A percentile compares a stretch with the other conserved stretches of the same genome.
Evolutionary conservation across 768 basidiomycete species (phyloP).

Genomic region (Kwoniella pini): DNA sequence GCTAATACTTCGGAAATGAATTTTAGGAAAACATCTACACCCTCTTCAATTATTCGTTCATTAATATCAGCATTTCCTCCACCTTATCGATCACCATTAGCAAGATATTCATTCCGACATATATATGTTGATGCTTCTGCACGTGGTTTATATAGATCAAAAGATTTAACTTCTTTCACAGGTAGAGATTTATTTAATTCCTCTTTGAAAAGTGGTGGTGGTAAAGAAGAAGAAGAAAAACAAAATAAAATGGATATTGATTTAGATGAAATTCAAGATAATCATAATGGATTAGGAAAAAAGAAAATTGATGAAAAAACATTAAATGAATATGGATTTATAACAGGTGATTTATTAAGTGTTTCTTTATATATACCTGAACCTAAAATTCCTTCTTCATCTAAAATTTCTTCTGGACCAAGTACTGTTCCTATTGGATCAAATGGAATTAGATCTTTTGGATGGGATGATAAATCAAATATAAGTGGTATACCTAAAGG

Average conservation of each 20-base stretch:
- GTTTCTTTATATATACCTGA: constrained; percentile 38
- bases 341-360: constrained; percentile 44
- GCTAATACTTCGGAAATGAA: not conserved
- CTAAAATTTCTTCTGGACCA: not conserved
- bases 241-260: constrained; percentile 28
- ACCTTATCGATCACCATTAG: constrained; percentile 44
- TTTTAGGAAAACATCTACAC: constrained; percentile 45
- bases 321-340: constrained; percentile 42
- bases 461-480: constrained; percentile 12
- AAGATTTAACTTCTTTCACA: constrained; percentile 41
- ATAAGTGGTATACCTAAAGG: not conserved
- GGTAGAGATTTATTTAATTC: constrained; percentile 38
- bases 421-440: not conserved
- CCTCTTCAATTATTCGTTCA: constrained; percentile 39
- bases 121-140: constrained; percentile 48
- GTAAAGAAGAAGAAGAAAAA: not conserved
- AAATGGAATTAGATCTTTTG: constrained; percentile 16
- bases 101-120: constrained; percentile 45
- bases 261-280: constrained; percentile 20
- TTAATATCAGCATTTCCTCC: constrained; percentile 43
- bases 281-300: not conserved
- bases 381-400: constrained; percentile 25
- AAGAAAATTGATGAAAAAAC: constrained; percentile 42
- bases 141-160: constrained; percentile 39
- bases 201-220: not conserved